Conservation (phyloP, 768 basidiomycete genomes). For the Rhodotorula taiwanensis region DNA sequence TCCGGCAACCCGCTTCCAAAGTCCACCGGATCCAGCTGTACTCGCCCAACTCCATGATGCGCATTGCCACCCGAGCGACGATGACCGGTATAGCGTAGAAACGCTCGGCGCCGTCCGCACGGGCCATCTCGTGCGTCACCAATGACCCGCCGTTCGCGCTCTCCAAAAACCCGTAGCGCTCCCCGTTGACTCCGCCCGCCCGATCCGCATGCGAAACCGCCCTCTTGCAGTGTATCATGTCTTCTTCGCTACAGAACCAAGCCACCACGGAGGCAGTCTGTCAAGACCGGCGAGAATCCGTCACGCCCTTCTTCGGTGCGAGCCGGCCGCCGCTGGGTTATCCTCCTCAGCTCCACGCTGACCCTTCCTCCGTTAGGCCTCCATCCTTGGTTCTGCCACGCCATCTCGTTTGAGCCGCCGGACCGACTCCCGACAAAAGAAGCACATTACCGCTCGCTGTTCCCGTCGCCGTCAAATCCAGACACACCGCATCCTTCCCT, state of each 20-base stretch:
- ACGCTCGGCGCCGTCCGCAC: constrained; percentile 58
- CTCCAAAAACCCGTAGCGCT: too few species aligned
- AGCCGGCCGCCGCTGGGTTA: constrained; percentile 43
- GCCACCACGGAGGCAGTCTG: constrained; percentile 19
- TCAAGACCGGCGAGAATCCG: constrained; percentile 33
- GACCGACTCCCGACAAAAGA: constrained; percentile 48
- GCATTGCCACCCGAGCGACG: constrained; percentile 89
- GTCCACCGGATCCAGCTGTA: constrained; percentile 58
- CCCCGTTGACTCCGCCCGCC: too few species aligned
- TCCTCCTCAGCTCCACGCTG: not conserved
- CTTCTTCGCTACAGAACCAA: constrained; percentile 35
- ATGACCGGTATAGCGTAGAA: constrained; percentile 52
- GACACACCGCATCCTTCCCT: constrained; percentile 36
- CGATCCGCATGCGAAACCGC: constrained; percentile 41
- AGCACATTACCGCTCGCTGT: constrained; percentile 67
- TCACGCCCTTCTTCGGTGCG: constrained; percentile 71
- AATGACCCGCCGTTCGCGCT: constrained; percentile 58
- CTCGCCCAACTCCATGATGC: constrained; percentile 58
- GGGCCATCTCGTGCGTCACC: constrained; percentile 40
- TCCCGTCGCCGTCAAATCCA: constrained; percentile 45
- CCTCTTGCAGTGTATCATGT: constrained; percentile 51
- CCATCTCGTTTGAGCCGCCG: constrained; percentile 3
- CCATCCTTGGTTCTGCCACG: constrained; percentile 76
- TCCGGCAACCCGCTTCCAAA: constrained; percentile 71
- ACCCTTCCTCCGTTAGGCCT: constrained; percentile 52